phyloP scores from a whole-genome alignment of 805 yeast species.

The Debaryomyces tyrocola region DNA sequence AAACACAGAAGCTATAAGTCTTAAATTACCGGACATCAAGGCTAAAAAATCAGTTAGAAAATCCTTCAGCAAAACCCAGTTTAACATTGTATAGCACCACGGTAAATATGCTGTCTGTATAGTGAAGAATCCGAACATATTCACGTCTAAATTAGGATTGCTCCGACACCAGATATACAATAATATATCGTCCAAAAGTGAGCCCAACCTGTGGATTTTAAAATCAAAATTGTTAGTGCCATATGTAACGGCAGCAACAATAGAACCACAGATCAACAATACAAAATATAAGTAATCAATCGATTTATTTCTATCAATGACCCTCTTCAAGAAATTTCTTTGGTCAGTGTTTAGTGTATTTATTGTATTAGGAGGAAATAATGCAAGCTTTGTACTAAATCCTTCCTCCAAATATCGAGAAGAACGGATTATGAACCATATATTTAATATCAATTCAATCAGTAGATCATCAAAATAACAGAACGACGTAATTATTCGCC shows the following conservation, averaged over 20 bases:
- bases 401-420: slow-evolving; percentile 24
- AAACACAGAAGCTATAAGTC: slow-evolving; percentile 2
- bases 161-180: slow-evolving; percentile 30
- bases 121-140: slow-evolving; percentile 20
- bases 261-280: slow-evolving; percentile 21
- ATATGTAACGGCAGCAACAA: slow-evolving; percentile 18
- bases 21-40: slow-evolving; percentile 8
- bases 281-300: slow-evolving; percentile 33
- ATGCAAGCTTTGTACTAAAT: slow-evolving; percentile 14
- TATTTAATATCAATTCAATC: slow-evolving; percentile 17
- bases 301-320: slow-evolving; percentile 18
- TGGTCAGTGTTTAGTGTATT: slow-evolving; percentile 16
- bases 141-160: slow-evolving; percentile 23
- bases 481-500: slow-evolving; percentile 38
- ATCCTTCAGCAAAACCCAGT: slow-evolving; percentile 8
- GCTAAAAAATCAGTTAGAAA: slow-evolving; percentile 10
- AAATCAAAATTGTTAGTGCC: slow-evolving; percentile 15
- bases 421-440: slow-evolving; percentile 19
- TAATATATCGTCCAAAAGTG: slow-evolving; percentile 23
- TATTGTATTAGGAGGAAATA: slow-evolving; percentile 21
- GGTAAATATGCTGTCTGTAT: slow-evolving; percentile 24
- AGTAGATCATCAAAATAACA: slow-evolving; percentile 29
- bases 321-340: slow-evolving; percentile 9
- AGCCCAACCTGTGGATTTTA: slow-evolving; percentile 20
- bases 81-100: slow-evolving; percentile 7